phyloP scores from a whole-genome alignment of 441 rosid genomes.

The Dalechampia spathulata region DNA sequence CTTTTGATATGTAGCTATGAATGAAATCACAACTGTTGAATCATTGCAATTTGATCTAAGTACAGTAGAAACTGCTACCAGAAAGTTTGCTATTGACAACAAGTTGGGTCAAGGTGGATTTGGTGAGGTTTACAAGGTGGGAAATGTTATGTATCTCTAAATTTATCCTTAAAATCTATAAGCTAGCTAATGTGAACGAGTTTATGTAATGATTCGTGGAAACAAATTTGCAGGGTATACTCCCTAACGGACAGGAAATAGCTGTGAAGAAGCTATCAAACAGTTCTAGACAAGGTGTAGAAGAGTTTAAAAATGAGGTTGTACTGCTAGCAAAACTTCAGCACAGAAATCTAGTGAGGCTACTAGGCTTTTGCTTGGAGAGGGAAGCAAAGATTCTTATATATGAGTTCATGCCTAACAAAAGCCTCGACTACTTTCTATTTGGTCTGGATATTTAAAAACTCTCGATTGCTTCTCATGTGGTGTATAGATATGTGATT shows the following conservation, averaged over 20 bases:
- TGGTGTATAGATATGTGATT: too few species aligned
- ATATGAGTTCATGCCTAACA: not conserved
- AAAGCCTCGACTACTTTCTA: not conserved
- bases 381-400: not conserved
- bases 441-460: not conserved
- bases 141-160: too few species aligned
- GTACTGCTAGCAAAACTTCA: not conserved
- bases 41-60: slow-evolving; percentile 40
- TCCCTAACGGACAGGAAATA: not conserved
- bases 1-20: slow-evolving; percentile 18
- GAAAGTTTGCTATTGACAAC: slow-evolving; percentile 34
- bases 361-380: not conserved
- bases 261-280: not conserved
- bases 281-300: not conserved
- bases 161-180: too few species aligned
- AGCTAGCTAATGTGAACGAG: too few species aligned
- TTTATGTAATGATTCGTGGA: too few species aligned
- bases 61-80: slow-evolving; percentile 42
- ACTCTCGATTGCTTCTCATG: too few species aligned
- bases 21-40: slow-evolving; percentile 24
- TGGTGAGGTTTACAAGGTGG: slow-evolving; percentile 73
- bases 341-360: slow-evolving; percentile 1
- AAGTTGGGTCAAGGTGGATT: slow-evolving; percentile 79
- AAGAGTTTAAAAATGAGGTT: not conserved
- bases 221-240: not conserved